These are phyloP conservation scores for Chamaecyparis obtusa DNA, from an alignment of 75 land plant species.

Conservation along the genomic window DNA sequence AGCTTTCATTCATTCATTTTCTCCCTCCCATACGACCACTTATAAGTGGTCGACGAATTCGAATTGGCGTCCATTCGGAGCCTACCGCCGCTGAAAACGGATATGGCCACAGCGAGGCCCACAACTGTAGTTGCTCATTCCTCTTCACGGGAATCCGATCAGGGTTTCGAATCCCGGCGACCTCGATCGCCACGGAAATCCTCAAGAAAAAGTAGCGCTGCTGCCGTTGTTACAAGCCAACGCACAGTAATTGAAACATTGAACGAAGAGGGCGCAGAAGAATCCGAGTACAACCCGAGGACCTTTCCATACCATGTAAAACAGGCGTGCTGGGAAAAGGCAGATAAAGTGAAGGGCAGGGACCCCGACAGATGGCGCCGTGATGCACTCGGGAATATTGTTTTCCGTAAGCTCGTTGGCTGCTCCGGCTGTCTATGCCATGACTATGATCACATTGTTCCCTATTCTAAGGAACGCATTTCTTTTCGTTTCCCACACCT, in stretches of 20 bases:
- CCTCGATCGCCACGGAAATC: background rate
- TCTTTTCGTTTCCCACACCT: no score
- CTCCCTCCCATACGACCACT: background rate
- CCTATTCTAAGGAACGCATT: conserved; percentile 74
- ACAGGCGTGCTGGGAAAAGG: conserved; percentile 97
- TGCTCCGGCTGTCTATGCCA: conserved; percentile 96
- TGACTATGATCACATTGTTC: conserved; percentile 88
- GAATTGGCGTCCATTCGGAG: background rate
- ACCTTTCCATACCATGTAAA: conserved; percentile 79
- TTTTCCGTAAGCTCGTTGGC: conserved; percentile 86
- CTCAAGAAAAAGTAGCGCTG: background rate
- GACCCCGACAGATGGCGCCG: conserved; percentile 94
- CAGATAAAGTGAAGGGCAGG: conserved; percentile 73
- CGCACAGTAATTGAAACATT: conserved; percentile 7
- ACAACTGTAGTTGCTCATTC: background rate
- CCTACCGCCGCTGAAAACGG: background rate
- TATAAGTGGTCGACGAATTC: background rate
- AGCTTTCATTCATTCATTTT: no score
- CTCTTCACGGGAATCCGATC: background rate
- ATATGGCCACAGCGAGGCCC: background rate
- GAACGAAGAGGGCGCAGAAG: background rate
- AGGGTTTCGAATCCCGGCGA: background rate
- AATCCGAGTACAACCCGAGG: conserved; percentile 40
- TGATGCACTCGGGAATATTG: conserved; percentile 78
- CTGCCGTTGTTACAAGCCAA: background rate